Evolutionary conservation across 805 yeast species (phyloP), one percentile per base, ranked within the genome.

Genomic region (Hanseniaspora pseudoguilliermondii): DNA sequence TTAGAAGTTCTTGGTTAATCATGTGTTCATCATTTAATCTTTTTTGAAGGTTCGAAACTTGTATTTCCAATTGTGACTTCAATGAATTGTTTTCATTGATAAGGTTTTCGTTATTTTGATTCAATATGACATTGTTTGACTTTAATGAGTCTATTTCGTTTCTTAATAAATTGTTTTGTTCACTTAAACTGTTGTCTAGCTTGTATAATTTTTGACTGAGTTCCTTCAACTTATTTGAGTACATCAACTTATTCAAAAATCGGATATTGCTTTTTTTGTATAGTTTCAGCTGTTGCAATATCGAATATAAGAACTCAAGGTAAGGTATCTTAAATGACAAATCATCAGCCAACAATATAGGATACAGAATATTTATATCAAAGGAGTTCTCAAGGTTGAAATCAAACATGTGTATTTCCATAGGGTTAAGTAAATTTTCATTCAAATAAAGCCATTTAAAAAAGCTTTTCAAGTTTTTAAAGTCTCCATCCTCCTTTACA

Each of bases 331-430:
- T 83, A 55, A 88, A 82, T 49, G 84, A 82, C 65, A 79, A 79
- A 65, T 89, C 96, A 70, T 89, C 96, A n/a, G 93, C 95, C 57
- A 89, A 73, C 55, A 90, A 72, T 53, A 90, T 90, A 5, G 96
- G 95, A 65, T 88, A 95, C 59, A 90, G 75, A 54, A 90, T 71
- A 44, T 88, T 72, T 64, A 88, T 74, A 70, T 90, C 97, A 43
- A 85, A 73, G 59, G 23, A 29, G 36, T 21, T 25, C 83, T 80
- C 58, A 86, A 67, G 46, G 66, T 62, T 3, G 78, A 80, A 61
- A 78, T 65, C 65, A 76, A 74, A 61, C 78, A 72, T 65, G 71
- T 38, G n/a, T 15, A 53, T n/a, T 18, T 43, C 46, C 25, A 42
- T 34, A 34, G 35, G 27, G 9, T 34, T 18, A 7, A 38, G 16